Evolutionary conservation across 495 filamentous ascomycete species (phyloP), one percentile per base, ranked within the genome.

Genomic region (Daldinia caldariorum): DNA sequence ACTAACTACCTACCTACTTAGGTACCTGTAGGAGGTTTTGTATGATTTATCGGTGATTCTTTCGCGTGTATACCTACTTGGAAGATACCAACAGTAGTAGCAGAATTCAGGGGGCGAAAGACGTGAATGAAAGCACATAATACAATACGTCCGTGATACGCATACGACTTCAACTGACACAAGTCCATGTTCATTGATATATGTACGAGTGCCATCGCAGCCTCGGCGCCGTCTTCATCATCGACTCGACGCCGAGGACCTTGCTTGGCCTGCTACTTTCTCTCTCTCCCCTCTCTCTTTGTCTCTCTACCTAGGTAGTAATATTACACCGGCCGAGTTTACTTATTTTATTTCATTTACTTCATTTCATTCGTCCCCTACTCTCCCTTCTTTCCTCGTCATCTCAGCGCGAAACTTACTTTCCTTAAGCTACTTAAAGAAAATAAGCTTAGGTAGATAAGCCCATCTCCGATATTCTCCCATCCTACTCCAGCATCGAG

Each of bases 401-500:
- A 26, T 3, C 26, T 1, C 26, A 26, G 49, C 49, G 32, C 29
- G 26, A 32, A 20, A 9, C 18, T 22, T 47, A 2, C 20, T 47
- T 47, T 2, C 18, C 7, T 26, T 26, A 26, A 3, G n/a, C n/a
- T n/a, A n/a, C 26, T 26, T 26, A 26, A 26, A 3, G 1, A 26
- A 26, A 26, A 3, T 26, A 26, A 26, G 26, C 26, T 26, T 3
- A 26, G 26, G 26, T 22, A 47, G 26, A 8, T 32, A 12, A 43
- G 12, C 4, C 39, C 26, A 32, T 20, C 26, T 32, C 13, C 12
- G 20, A 31, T 5, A 18, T 20, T 51, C 49, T n/a, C 13, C 26
- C 18, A 38, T 34, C 77, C 78, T 88, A 99, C 86, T 99, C 95
- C 74, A 99, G 83, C 84, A 94, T 84, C 43, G 94, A 96, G 50